Conservation (phyloP, 495 filamentous ascomycete genomes). For the Annulohypoxylon nitens region DNA sequence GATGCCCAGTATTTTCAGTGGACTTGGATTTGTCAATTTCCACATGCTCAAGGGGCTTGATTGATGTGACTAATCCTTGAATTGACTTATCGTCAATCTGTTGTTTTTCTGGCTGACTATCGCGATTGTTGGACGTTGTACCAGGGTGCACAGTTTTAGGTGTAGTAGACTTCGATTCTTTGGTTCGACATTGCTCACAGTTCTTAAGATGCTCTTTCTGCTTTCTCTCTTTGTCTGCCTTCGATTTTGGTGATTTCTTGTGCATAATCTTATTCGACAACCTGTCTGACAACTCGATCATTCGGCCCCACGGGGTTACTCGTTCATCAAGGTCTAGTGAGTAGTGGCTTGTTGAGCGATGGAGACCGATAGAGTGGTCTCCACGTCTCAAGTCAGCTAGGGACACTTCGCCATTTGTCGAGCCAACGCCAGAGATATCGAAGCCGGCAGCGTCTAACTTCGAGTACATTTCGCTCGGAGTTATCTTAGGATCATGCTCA, state of each 20-base stretch:
- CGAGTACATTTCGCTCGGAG: conserved; percentile 53
- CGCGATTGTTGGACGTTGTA: neutral
- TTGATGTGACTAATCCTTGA: conserved; percentile 12
- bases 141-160: conserved; percentile 3
- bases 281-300: conserved; percentile 28
- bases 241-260: conserved; percentile 26
- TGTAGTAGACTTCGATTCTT: conserved; percentile 18
- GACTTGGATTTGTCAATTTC: conserved; percentile 24
- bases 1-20: conserved; percentile 12
- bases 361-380: conserved; percentile 13
- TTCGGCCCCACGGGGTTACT: conserved; percentile 27
- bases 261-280: conserved; percentile 29
- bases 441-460: conserved; percentile 62
- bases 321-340: conserved; percentile 19
- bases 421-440: conserved; percentile 59
- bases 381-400: conserved; percentile 23
- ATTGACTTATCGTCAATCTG: conserved; percentile 33
- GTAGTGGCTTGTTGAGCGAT: conserved; percentile 6
- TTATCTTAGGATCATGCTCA: conserved; percentile 37
- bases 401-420: conserved; percentile 50
- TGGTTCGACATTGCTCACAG: conserved; percentile 46
- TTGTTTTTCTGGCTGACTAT: conserved; percentile 8
- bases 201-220: conserved; percentile 49
- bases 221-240: conserved; percentile 37
- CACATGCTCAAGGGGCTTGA: conserved; percentile 27